Evolutionary conservation across 2,329 filamentous ascomycete species (phyloP).

Genomic region (Colletotrichum sojae): DNA sequence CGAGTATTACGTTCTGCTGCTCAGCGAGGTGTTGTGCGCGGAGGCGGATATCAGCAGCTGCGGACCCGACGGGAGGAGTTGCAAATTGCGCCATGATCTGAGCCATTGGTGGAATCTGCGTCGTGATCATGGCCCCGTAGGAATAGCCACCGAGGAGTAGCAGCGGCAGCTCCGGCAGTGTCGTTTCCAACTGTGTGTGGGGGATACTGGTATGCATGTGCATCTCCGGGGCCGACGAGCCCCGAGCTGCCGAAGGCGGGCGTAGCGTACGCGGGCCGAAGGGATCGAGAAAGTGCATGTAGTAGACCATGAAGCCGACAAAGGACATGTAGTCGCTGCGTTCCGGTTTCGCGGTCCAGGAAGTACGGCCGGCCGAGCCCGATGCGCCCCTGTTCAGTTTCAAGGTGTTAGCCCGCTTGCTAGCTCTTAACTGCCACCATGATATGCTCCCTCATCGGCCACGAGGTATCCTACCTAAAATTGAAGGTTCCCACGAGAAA

Average conservation of each 20-base stretch:
- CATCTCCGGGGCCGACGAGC: conserved; percentile 26
- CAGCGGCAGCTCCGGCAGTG: conserved; percentile 46
- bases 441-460: not conserved
- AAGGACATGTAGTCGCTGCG: conserved; percentile 86
- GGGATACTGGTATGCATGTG: not conserved
- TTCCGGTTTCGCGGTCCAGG: conserved; percentile 89
- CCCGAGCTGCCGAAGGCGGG: conserved; percentile 5
- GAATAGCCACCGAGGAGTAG: conserved; percentile 86
- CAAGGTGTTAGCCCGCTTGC: conserved; percentile 7
- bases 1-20: conserved; percentile 68
- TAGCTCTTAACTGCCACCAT: not conserved
- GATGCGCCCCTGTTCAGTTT: conserved; percentile 76
- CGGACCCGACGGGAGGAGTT: conserved; percentile 65
- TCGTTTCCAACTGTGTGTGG: conserved; percentile 3
- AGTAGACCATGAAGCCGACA: conserved; percentile 83
- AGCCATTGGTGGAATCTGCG: conserved; percentile 75
- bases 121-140: conserved; percentile 88
- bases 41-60: conserved; percentile 77
- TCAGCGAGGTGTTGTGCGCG: conserved; percentile 78
- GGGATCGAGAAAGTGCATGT: conserved; percentile 72
- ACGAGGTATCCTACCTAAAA: conserved; percentile 74
- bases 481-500: conserved; percentile 92
- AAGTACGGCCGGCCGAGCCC: conserved; percentile 81
- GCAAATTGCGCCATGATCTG: conserved; percentile 73
- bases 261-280: conserved; percentile 44